Evolutionary conservation across 495 filamentous ascomycete species (phyloP), one percentile per base, ranked within the genome.

Genomic region (Evernia prunastri): DNA sequence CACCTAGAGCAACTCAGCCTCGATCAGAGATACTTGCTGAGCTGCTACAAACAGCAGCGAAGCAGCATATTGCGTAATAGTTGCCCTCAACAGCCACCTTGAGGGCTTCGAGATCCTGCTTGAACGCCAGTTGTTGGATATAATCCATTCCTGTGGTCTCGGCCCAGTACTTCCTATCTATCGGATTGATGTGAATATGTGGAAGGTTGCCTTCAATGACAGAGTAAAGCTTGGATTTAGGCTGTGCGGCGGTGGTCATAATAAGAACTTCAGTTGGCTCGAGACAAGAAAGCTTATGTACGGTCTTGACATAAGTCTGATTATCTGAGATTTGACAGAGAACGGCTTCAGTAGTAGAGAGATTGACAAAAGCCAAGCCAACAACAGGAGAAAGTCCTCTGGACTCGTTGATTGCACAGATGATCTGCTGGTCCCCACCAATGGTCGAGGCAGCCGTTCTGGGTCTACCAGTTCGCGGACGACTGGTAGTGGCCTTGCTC

Each of bases 321-420:
- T 84, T 91, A 69, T 96, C 91, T 72, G 88, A 90, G 61, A 96
- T 91, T 69, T 97, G 91, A 72, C 90, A 95, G 17, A 97, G 76
- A 43, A 94, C 85, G 18, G 87, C 88, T 73, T 94, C 89, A 63
- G 84, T 87, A 15, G 89, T 91, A 49, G 87, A 87, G 12, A 95
- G 76, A 72, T 97, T 96, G 69, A 98, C 78, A 66, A 93, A 90
- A 20, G 94, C 90, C 58, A 98, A 78, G 11, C 93, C 95, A 31
- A 97, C 87, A n/a, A 85, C 90, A 23, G 89, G 89, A 57, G 90
- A 88, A 36, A 93, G 81, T 17, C 91, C 90, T 45, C 89, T 87
- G 58, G 88, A 91, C 75, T 99, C 94, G 65, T 88, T 89, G 61
- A 97, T 77, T n/a, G 94, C 92, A 70, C 93, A 97, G 51, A 97